Evolutionary conservation across 2,329 filamentous ascomycete genomes (phyloP), one percentile per base, ranked within the genome.

Genomic region (Zymoseptoria tritici): DNA sequence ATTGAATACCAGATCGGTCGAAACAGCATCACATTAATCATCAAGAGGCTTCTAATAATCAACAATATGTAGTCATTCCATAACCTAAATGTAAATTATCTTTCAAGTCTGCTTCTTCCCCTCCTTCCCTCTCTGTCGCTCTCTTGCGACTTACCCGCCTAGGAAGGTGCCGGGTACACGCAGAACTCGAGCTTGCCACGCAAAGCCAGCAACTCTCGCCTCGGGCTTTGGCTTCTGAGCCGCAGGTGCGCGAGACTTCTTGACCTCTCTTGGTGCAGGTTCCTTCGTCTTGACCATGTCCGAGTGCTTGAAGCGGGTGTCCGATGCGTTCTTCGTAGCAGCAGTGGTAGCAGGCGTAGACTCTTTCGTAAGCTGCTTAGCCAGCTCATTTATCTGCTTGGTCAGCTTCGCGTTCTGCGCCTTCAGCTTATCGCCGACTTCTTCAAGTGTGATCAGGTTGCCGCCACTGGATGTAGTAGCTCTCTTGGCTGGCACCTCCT

Each of bases 151-250:
- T 22, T 22, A 22, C 21, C 21, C 21, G 21, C 21, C 4, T 4
- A 22, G 4, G 21, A 22, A 62, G 94, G 94, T 70, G 94, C 92
- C 73, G 94, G 94, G 83, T 99, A 99, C 74, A 99, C 92, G 74
- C 91, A 96, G 85, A 99, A 99, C 81, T 97, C 94, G 66, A 99
- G 86, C 88, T 97, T 99, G 85, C 90, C 5, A 9, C 31, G 24
- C 22, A 19, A 16, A n/a, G 4, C 24, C n/a, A 11, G 52, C 31
- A n/a, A 52, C 49, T 49, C 24, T 16, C n/a, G n/a, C 52, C 16
- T 55, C 46, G n/a, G 29, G 16, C 49, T 55, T 20, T 11, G 16
- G 7, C 16, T 56, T 49, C 20, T 20, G 21, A 11, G 42, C n/a
- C n/a, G 54, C 24, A 49, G 11, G 20, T 56, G 54, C 26, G n/a